These are phyloP conservation scores for Amanita fuliginea DNA, from an alignment of 768 basidiomycete genomes.

Conservation along the genomic window DNA sequence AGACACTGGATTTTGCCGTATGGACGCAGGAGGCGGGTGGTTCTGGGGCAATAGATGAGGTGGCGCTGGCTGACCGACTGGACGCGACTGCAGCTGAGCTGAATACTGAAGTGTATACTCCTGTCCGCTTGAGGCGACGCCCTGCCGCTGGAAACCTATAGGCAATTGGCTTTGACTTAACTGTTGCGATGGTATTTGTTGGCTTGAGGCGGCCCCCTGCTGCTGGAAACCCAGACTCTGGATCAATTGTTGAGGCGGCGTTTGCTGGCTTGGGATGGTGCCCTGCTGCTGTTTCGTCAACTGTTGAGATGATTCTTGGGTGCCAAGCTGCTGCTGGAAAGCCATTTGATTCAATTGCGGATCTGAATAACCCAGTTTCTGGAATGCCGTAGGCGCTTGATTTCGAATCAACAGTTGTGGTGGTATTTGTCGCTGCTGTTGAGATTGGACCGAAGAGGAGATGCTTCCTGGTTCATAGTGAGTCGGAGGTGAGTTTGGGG, in stretches of 20 bases:
- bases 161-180: background rate
- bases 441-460: background rate
- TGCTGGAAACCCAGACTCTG: too few relatives aligned
- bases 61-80: background rate
- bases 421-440: background rate
- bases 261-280: background rate
- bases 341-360: too few relatives aligned
- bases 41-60: background rate
- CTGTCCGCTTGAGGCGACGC: too few relatives aligned
- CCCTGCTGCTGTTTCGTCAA: background rate
- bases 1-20: background rate
- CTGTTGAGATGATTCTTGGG: too few relatives aligned
- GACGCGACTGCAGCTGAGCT: background rate
- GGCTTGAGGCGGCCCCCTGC: too few relatives aligned
- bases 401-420: background rate
- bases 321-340: background rate
- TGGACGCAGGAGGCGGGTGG: background rate
- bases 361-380: too few relatives aligned
- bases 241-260: too few relatives aligned
- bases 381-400: too few relatives aligned
- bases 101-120: background rate
- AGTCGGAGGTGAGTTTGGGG: slow-evolving; percentile 5
- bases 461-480: background rate
- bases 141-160: background rate
- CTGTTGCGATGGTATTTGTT: too few relatives aligned